Percentiles rank a stretch among this genome's conserved stretches.
Conservation (phyloP, 2,329 filamentous ascomycete species). For the Nemania sp. region DNA sequence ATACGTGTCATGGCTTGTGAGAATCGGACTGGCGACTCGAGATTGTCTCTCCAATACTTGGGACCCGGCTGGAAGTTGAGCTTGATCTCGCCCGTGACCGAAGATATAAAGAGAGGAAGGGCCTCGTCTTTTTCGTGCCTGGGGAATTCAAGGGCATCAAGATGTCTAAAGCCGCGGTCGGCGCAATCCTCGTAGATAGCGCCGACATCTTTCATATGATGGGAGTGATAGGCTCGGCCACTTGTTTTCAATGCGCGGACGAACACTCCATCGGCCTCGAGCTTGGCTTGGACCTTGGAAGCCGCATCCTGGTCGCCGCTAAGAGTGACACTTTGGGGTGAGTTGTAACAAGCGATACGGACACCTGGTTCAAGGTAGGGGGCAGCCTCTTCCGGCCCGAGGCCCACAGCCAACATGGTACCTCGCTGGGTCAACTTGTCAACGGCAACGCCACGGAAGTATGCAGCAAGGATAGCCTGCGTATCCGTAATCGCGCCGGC, state of each 20-base stretch:
- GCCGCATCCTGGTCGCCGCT: conserved; percentile 5
- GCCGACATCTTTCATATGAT: conserved; percentile 20
- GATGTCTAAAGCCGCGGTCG: conserved; percentile 1
- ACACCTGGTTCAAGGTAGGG: conserved; percentile 34
- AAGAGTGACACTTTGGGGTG: conserved; percentile 14
- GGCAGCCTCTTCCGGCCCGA: conserved; percentile 31
- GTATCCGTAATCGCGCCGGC: conserved; percentile 31
- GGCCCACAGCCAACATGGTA: conserved; percentile 40
- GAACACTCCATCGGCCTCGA: conserved; percentile 12
- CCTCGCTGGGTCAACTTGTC: conserved; percentile 15
- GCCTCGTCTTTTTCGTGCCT: conserved; percentile 2
- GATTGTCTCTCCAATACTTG: conserved; percentile 16
- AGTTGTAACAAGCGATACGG: conserved; percentile 41
- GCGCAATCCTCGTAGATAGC: conserved; percentile 11
- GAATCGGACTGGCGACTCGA: conserved; percentile 9
- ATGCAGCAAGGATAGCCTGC: conserved; percentile 25
- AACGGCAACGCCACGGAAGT: conserved; percentile 15
- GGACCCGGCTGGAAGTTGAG: conserved; percentile 10
- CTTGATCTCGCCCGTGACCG: conserved; percentile 10
- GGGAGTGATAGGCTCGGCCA: conserved; percentile 26
- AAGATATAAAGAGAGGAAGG: conserved; percentile 10
- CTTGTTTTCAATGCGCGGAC: conserved; percentile 13
- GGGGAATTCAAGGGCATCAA: neutral
- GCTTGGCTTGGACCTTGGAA: neutral
- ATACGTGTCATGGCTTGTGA: conserved; percentile 4